These are phyloP conservation scores for Aspergillus avenaceus DNA, from an alignment of 495 filamentous ascomycete genomes.

Conservation along the genomic window DNA sequence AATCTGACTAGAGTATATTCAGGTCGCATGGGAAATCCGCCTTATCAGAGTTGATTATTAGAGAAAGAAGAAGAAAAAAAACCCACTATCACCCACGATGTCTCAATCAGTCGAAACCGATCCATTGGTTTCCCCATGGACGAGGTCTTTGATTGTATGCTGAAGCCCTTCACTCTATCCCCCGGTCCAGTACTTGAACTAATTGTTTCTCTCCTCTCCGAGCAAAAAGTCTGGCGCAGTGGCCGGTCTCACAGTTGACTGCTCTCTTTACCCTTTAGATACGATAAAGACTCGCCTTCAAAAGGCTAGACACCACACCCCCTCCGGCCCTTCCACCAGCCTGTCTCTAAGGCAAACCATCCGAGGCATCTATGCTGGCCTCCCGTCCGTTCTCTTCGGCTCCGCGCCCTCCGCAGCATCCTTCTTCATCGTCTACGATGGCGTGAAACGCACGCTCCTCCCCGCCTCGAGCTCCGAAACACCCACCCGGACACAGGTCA, in stretches of 20 bases:
- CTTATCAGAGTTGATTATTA: no score
- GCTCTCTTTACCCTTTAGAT: slow-evolving; percentile 87
- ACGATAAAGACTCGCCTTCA: slow-evolving; percentile 92
- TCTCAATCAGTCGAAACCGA: slow-evolving; percentile 26
- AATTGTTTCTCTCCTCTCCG: slow-evolving; percentile 4
- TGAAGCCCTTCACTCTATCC: not conserved
- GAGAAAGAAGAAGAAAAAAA: no score
- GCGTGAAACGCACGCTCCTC: slow-evolving; percentile 60
- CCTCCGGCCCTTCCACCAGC: slow-evolving; percentile 53
- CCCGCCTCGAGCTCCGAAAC: slow-evolving; percentile 12
- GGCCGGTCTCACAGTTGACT: slow-evolving; percentile 84
- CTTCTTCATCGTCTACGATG: slow-evolving; percentile 97
- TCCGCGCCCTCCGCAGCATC: slow-evolving; percentile 95
- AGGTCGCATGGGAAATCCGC: no score
- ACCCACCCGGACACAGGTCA: slow-evolving; percentile 31
- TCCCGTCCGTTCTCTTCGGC: slow-evolving; percentile 64
- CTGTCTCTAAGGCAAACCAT: slow-evolving; percentile 50
- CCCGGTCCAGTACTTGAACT: not conserved
- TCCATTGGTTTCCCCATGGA: slow-evolving; percentile 42
- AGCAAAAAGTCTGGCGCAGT: slow-evolving; percentile 70
- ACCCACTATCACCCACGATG: slow-evolving; percentile 18
- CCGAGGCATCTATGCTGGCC: slow-evolving; percentile 66
- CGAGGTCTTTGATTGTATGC: slow-evolving; percentile 41
- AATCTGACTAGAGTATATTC: no score
- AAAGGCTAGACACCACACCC: slow-evolving; percentile 68